Evolutionary conservation across 805 yeast genomes (phyloP), one percentile per base, ranked within the genome.

Genomic region (Cyberlindnera subsufficiens): DNA sequence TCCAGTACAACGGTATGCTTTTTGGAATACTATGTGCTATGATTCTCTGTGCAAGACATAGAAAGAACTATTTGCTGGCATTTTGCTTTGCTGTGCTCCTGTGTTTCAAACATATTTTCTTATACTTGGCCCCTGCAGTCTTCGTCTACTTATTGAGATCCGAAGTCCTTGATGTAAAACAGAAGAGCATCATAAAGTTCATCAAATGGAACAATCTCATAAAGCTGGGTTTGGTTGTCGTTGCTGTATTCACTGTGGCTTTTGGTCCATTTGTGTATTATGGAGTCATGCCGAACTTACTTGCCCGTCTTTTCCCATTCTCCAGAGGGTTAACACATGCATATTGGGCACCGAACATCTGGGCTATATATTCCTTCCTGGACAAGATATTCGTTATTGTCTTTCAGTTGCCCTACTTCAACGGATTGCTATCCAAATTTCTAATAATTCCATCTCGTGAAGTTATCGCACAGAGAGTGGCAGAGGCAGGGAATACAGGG

Each of bases 271-370:
- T 90, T 56, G 61, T 75, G 6, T 57, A 56, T 32, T 68, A 76
- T 52, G 69, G 71, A 1, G 85, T 80, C 30, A 55, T 85, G 38
- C 82, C 85, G 0, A 78, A 86, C 47, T 63, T 93, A 15, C 38
- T 87, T 8, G 58, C 66, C 5, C 71, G 99, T 37, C 65, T 93
- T 29, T 93, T 93, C 65, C 99, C 99, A 6, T 91, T 91, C 59
- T 83, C 95, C 39, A 72, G 98, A 59, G 98, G 98, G 1, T 71
- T 93, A 31, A 93, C 97, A 5, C 99, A 93, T 64, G 96, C 98
- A 0, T 93, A 93, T 65, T 93, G 99, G 98, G 98, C 99, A 1
- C 98, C 99, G 14, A 93, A 93, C 56, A 69, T 89, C 37, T 93
- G 99, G 99, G 96, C 99, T 0, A 54, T 91, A 9, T 93, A 93